Evolutionary conservation across 768 basidiomycete genomes (phyloP).

Genomic region (Lactarius hatsudake): DNA sequence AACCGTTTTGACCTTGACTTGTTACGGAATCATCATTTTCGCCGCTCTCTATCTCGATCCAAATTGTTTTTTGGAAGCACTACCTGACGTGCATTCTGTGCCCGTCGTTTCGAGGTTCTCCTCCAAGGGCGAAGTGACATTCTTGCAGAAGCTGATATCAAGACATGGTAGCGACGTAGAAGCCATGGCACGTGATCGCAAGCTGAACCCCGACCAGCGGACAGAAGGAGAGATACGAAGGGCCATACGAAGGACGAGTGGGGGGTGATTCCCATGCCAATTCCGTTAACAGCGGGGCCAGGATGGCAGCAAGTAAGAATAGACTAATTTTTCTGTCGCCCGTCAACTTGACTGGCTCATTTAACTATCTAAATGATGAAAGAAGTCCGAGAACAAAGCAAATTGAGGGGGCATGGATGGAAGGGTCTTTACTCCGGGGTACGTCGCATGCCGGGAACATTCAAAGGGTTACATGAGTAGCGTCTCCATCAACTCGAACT

Average conservation of each 20-base stretch:
- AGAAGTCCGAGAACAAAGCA: slow-evolving; percentile 15
- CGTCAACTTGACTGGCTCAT: slow-evolving; percentile 3
- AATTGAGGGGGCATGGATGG: slow-evolving; percentile 12
- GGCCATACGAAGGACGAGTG: slow-evolving; percentile 57
- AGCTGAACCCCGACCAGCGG: slow-evolving; percentile 78
- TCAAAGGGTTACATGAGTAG: slow-evolving; percentile 5
- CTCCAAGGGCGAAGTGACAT: slow-evolving; percentile 65
- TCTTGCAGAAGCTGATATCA: slow-evolving; percentile 61
- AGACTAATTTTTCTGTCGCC: slow-evolving; percentile 22
- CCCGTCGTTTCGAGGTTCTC: slow-evolving; percentile 45
- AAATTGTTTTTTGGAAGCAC: slow-evolving; percentile 24
- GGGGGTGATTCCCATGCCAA: slow-evolving; percentile 30
- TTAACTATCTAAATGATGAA: slow-evolving; percentile 18
- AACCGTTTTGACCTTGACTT: slow-evolving; percentile 25
- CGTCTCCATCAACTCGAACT: not conserved
- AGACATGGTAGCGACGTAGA: slow-evolving; percentile 71
- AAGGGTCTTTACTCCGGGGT: slow-evolving; percentile 3
- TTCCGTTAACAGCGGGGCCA: slow-evolving; percentile 13
- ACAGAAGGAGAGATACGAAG: slow-evolving; percentile 75
- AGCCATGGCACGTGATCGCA: slow-evolving; percentile 76
- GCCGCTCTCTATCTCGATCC: slow-evolving; percentile 13
- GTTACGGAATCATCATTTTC: slow-evolving; percentile 18
- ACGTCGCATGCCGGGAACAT: slow-evolving; percentile 11
- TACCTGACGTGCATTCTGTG: slow-evolving; percentile 6
- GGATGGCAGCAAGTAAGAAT: slow-evolving; percentile 19